A percentile compares a stretch with the other conserved stretches of the same genome.
Evolutionary conservation across 495 filamentous ascomycete genomes (phyloP).

Genomic region (Neurospora pannonica): DNA sequence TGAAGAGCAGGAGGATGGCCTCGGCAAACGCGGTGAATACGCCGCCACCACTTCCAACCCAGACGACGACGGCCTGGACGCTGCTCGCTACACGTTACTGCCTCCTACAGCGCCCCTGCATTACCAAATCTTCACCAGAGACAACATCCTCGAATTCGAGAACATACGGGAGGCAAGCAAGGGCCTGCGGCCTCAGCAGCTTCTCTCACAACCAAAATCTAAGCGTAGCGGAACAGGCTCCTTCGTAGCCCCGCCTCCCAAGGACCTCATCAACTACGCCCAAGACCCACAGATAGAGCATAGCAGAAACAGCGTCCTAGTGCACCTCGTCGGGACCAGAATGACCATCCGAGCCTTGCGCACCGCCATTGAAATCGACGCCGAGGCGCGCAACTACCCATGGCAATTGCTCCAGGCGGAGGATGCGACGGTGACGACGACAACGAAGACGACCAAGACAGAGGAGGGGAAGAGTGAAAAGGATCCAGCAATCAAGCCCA

Average conservation of each 20-base stretch:
- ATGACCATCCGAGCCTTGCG: conserved; percentile 16
- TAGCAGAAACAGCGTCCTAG: conserved; percentile 24
- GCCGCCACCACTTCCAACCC: not conserved
- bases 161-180: not conserved
- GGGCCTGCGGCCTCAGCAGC: not conserved
- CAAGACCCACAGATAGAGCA: conserved; percentile 31
- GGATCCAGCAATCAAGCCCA: not conserved
- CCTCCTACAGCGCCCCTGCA: not conserved
- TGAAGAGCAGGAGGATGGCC: not conserved
- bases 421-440: conserved; percentile 15
- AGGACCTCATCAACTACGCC: not conserved
- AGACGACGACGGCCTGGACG: not conserved
- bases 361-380: conserved; percentile 34
- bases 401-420: conserved; percentile 28
- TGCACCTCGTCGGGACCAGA: conserved; percentile 29
- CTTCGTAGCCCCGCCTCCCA: not conserved
- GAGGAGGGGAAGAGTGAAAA: not conserved
- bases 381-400: conserved; percentile 25
- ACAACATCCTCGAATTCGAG: not conserved
- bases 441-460: conserved; percentile 3
- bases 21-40: not conserved
- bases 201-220: not conserved
- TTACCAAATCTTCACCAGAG: not conserved
- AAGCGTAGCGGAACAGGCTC: not conserved
- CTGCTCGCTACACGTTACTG: not conserved